phyloP scores from a whole-genome alignment of 2,329 filamentous ascomycete species.

The Monosporascus sp. region DNA sequence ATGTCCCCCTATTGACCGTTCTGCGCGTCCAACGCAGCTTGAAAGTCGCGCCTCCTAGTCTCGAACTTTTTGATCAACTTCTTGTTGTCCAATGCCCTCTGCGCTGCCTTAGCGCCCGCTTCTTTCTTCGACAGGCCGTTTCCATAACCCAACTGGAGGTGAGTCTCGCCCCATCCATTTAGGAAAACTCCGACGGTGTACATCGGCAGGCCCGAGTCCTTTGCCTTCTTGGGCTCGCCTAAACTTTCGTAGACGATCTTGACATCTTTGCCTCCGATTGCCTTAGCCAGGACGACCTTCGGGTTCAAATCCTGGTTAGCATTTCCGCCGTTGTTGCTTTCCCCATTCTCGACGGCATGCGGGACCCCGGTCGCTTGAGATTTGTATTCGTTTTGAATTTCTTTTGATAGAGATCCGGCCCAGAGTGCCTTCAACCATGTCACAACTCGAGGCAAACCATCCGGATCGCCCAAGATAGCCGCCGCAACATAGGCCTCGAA shows the following conservation, averaged over 20 bases:
- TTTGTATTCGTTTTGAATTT: constrained; percentile 40
- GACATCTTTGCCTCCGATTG: constrained; percentile 52
- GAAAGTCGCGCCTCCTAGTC: constrained; percentile 41
- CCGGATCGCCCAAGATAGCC: constrained; percentile 61
- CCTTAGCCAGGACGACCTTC: constrained; percentile 48
- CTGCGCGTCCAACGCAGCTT: constrained; percentile 21
- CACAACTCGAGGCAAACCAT: constrained; percentile 56
- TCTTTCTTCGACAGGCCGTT: constrained; percentile 63
- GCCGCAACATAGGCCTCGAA: constrained; percentile 90
- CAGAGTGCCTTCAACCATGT: constrained; percentile 73
- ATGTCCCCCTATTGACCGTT: background rate
- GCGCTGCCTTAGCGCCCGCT: constrained; percentile 62
- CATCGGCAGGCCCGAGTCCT: constrained; percentile 45
- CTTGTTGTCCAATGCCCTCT: constrained; percentile 58
- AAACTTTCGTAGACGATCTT: constrained; percentile 58
- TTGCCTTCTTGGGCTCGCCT: constrained; percentile 48
- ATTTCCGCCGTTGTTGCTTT: constrained; percentile 1
- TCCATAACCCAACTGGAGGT: constrained; percentile 57
- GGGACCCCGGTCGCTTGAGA: constrained; percentile 13
- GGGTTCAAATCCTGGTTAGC: constrained; percentile 27
- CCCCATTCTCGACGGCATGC: constrained; percentile 6
- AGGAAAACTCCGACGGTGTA: constrained; percentile 61
- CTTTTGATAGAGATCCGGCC: constrained; percentile 55
- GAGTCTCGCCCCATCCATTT: constrained; percentile 62
- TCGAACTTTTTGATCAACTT: constrained; percentile 50